phyloP scores from a whole-genome alignment of 2,329 filamentous ascomycete species.

The Penicillium sp. region DNA sequence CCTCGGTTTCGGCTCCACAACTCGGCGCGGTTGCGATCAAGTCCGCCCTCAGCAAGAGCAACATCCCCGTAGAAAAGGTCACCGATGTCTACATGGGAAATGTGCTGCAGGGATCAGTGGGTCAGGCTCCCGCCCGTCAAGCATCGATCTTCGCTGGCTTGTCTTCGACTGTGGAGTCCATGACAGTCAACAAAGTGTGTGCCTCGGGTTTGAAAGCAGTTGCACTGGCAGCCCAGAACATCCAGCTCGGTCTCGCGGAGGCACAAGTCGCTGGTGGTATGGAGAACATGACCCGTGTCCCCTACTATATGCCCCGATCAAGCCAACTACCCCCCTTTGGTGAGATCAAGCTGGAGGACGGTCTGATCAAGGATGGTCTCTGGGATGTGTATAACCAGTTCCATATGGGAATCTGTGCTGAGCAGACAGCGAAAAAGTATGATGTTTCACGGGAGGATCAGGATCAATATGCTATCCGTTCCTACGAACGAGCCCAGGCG shows the following conservation, averaged over 20 bases:
- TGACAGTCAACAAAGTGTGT: slow-evolving; percentile 98
- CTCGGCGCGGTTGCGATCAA: slow-evolving; percentile 92
- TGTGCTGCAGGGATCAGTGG: slow-evolving; percentile 80
- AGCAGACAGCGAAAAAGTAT: slow-evolving; percentile 90
- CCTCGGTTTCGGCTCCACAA: slow-evolving; percentile 79
- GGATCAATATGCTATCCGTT: slow-evolving; percentile 86
- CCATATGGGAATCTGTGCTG: slow-evolving; percentile 97
- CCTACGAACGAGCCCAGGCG: slow-evolving; percentile 85
- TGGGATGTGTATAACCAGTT: slow-evolving; percentile 97
- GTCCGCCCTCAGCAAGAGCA: slow-evolving; percentile 83
- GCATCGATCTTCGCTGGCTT: slow-evolving; percentile 87
- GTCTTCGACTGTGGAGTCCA: slow-evolving; percentile 77
- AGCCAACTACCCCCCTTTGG: slow-evolving; percentile 84
- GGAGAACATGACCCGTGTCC: slow-evolving; percentile 96
- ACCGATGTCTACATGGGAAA: slow-evolving; percentile 98
- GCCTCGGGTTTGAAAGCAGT: slow-evolving; percentile 94
- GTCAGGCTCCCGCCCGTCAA: slow-evolving; percentile 90
- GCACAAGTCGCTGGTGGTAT: slow-evolving; percentile 93
- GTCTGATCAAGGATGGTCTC: slow-evolving; percentile 89
- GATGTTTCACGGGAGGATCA: slow-evolving; percentile 81
- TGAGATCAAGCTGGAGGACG: slow-evolving; percentile 85
- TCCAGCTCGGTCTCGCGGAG: slow-evolving; percentile 86
- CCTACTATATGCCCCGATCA: slow-evolving; percentile 86
- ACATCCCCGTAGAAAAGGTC: slow-evolving; percentile 77
- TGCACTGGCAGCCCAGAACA: slow-evolving; percentile 86